Evolutionary conservation across 2,329 filamentous ascomycete genomes (phyloP).

Genomic region (Diaporthe vexans): DNA sequence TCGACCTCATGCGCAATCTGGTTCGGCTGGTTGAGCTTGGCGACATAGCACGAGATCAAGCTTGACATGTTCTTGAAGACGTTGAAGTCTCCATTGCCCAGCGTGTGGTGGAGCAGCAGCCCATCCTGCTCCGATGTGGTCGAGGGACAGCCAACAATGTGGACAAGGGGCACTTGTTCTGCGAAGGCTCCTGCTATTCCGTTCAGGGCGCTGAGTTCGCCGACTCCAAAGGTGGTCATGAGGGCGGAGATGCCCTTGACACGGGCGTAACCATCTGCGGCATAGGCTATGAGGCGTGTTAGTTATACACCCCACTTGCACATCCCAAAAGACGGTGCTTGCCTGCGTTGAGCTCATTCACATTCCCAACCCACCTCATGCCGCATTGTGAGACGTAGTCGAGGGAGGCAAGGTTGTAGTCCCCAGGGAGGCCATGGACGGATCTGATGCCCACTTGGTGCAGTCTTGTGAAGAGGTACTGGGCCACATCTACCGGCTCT

Average conservation of each 20-base stretch:
- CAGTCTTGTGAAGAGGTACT: slow-evolving; percentile 77
- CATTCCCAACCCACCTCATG: slow-evolving; percentile 77
- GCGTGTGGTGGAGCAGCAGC: slow-evolving; percentile 75
- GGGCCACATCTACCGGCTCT: slow-evolving; percentile 71
- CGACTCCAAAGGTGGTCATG: slow-evolving; percentile 83
- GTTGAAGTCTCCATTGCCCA: slow-evolving; percentile 84
- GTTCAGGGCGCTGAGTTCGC: slow-evolving; percentile 80
- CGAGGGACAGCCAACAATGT: slow-evolving; percentile 72
- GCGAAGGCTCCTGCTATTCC: slow-evolving; percentile 81
- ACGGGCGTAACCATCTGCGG: slow-evolving; percentile 84
- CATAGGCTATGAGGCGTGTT: slow-evolving; percentile 68
- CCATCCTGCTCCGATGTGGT: slow-evolving; percentile 62
- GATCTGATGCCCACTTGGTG: slow-evolving; percentile 75
- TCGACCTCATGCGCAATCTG: slow-evolving; percentile 84
- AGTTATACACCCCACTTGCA: slow-evolving; percentile 37
- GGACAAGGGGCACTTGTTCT: slow-evolving; percentile 79
- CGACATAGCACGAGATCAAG: slow-evolving; percentile 78
- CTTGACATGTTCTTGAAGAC: slow-evolving; percentile 86
- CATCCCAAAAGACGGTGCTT: slow-evolving; percentile 46
- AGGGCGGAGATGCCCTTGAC: slow-evolving; percentile 79
- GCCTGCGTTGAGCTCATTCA: slow-evolving; percentile 82
- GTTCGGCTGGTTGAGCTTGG: slow-evolving; percentile 77
- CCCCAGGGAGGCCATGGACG: slow-evolving; percentile 78
- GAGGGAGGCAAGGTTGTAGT: slow-evolving; percentile 79
- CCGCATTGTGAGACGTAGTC: slow-evolving; percentile 73